Percentiles rank a stretch among this genome's conserved stretches.
Conservation (phyloP, 139 green algal genomes). For the Chlorella vulgaris region DNA sequence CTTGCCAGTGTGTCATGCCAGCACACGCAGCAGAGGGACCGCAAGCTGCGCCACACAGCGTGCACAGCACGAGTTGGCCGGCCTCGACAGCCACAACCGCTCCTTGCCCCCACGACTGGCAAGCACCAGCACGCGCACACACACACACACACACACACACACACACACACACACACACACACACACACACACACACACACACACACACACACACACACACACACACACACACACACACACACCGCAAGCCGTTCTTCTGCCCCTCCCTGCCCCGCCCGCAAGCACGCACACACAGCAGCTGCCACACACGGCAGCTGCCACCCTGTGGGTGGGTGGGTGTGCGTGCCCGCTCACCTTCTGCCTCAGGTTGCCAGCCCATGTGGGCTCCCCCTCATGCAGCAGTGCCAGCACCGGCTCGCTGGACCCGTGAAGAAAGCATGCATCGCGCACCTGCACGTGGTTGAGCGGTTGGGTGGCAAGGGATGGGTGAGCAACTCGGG, state of each 20-base stretch:
- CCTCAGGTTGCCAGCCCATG: slow-evolving; percentile 74
- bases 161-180: too few species aligned
- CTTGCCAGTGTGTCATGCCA: too few species aligned
- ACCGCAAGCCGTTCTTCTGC: not conserved
- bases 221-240: not conserved
- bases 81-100: too few species aligned
- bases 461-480: not conserved
- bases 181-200: too few species aligned
- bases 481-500: not conserved
- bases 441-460: slow-evolving; percentile 66
- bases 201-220: too few species aligned
- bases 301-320: not conserved
- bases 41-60: too few species aligned
- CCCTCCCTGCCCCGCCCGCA: not conserved
- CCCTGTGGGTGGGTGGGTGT: too few species aligned
- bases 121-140: too few species aligned
- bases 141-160: too few species aligned
- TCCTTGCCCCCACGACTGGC: too few species aligned
- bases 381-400: slow-evolving; percentile 84
- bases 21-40: too few species aligned
- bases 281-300: not conserved
- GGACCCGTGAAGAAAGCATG: slow-evolving; percentile 88
- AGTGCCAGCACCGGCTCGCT: slow-evolving; percentile 89
- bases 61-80: too few species aligned
- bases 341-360: slow-evolving; percentile 37